Base-by-base conservation (phyloP, 371 early-diverging fungal species). In the Haplosporangium sp. region DNA sequence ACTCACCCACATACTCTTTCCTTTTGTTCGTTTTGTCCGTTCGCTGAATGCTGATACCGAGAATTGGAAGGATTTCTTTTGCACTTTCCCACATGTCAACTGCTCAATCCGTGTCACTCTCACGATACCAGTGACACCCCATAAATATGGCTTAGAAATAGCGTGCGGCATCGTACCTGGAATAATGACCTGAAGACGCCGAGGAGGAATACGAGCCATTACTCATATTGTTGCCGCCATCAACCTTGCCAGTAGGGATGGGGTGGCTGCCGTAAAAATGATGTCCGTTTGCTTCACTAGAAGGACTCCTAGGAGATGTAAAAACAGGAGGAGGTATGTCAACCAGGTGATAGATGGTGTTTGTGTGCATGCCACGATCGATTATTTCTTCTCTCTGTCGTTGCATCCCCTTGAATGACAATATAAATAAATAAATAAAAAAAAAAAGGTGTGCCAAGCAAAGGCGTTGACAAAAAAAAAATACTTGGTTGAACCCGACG, bases 161-260 rank as follows among this genome's bases (percentile, higher is more conserved):
- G 23, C 41, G 59, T 66, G 59, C 20, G 52, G 18, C 29, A 59
- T 18, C 38, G 61, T 69, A 75, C 75, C 75, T 75, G 13, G 75
- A 69, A 37, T 69, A 75, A 13, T 64, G 62, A 7, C 55, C 13
- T 4, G 73, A 68, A 0, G 74, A 73, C n/a, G 67, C 51, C 6
- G 73, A 64, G 23, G 74, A 68, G 0, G 75, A 75, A 36, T 75
- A 75, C 13, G 69, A 65, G 14, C 75, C 75, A 56, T 69, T 74
- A 52, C 59, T 53, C 20, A 58, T 29, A 29, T 55, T 58, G 18
- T 69, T 65, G 61, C 63, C 52, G 16, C 50, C 54, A 13, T 69
- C 69, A 21, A 48, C 13, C 59, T 61, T 69, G 11, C 64, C 64
- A 6, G 45, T 59, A 1, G 69, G 55, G 42, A 56, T 56, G 9